Evolutionary conservation across 2,329 filamentous ascomycete species (phyloP).

Genomic region (Aspergillus awamori): DNA sequence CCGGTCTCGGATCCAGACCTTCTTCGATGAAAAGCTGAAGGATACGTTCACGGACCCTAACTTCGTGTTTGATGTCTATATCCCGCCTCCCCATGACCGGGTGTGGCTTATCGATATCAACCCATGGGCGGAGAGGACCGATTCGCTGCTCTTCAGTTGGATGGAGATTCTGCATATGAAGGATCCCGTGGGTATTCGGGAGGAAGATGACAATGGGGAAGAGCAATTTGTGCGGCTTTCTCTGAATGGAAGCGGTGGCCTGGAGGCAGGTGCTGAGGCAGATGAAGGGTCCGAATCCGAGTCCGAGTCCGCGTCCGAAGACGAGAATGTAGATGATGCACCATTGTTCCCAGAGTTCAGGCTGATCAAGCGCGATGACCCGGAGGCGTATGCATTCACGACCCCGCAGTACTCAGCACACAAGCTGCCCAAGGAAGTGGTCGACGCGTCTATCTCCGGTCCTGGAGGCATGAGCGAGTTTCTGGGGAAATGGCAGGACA

Average conservation of each 20-base stretch:
- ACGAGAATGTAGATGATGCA: conserved; percentile 48
- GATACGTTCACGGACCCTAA: conserved; percentile 79
- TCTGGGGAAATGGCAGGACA: conserved; percentile 71
- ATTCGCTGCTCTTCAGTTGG: conserved; percentile 89
- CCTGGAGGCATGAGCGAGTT: conserved; percentile 81
- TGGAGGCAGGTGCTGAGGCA: conserved; percentile 11
- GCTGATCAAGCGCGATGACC: conserved; percentile 80
- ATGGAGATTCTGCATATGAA: conserved; percentile 76
- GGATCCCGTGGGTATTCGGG: conserved; percentile 41
- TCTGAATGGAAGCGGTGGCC: conserved; percentile 28
- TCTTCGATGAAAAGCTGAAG: conserved; percentile 74
- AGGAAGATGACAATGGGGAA: conserved; percentile 35
- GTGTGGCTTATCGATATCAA: conserved; percentile 94
- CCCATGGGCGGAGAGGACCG: conserved; percentile 87
- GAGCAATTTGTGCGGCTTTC: conserved; percentile 42
- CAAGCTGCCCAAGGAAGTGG: conserved; percentile 91
- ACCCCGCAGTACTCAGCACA: conserved; percentile 90
- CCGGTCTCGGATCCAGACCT: conserved; percentile 68
- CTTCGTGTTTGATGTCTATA: conserved; percentile 91
- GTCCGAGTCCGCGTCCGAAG: conserved; percentile 39
- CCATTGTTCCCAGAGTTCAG: conserved; percentile 74
- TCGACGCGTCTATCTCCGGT: conserved; percentile 67
- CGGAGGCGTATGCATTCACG: conserved; percentile 83
- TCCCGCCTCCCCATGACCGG: conserved; percentile 72
- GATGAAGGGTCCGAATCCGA: conserved; percentile 33